Percentiles rank a stretch among this genome's conserved stretches.
Conservation (phyloP, 2,329 filamentous ascomycete species). For the Penicillium janthinellum region DNA sequence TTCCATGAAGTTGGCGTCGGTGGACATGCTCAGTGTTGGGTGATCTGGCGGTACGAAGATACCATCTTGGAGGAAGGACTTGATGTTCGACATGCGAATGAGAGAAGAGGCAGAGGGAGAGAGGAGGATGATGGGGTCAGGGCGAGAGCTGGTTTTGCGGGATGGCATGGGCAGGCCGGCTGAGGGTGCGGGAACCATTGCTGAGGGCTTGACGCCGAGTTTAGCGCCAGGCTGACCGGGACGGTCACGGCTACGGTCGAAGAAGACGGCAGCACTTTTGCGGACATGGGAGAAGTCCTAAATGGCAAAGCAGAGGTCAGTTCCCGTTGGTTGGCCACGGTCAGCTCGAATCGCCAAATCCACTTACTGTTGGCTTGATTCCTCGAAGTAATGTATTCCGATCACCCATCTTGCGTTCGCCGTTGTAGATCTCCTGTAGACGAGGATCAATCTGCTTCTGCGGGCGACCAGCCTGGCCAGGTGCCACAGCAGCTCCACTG, state of each 20-base stretch:
- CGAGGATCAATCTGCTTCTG: conserved; percentile 77
- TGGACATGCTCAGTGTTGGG: conserved; percentile 61
- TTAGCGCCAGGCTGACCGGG: conserved; percentile 38
- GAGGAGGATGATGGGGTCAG: conserved; percentile 90
- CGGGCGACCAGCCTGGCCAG: conserved; percentile 46
- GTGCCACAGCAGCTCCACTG: conserved; percentile 44
- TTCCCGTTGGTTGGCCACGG: not conserved
- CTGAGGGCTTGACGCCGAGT: conserved; percentile 35
- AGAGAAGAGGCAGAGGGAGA: conserved; percentile 94
- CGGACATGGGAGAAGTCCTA: conserved; percentile 94
- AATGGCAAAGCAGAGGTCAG: conserved; percentile 10
- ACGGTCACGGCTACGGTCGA: conserved; percentile 56
- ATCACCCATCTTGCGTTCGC: conserved; percentile 89
- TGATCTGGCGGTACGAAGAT: conserved; percentile 76
- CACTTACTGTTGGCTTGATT: conserved; percentile 76
- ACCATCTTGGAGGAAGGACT: conserved; percentile 86
- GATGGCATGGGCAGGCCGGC: conserved; percentile 39
- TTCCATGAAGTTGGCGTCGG: conserved; percentile 78
- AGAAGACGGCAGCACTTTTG: conserved; percentile 78
- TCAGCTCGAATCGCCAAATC: not conserved
- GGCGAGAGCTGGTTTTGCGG: conserved; percentile 50
- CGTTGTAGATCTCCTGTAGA: conserved; percentile 84
- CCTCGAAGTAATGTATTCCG: conserved; percentile 85
- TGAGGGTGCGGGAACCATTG: conserved; percentile 38
- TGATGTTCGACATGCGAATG: conserved; percentile 93